These are phyloP conservation scores for Clitopilus passeckerianus DNA, from an alignment of 768 basidiomycete genomes.

Conservation along the genomic window DNA sequence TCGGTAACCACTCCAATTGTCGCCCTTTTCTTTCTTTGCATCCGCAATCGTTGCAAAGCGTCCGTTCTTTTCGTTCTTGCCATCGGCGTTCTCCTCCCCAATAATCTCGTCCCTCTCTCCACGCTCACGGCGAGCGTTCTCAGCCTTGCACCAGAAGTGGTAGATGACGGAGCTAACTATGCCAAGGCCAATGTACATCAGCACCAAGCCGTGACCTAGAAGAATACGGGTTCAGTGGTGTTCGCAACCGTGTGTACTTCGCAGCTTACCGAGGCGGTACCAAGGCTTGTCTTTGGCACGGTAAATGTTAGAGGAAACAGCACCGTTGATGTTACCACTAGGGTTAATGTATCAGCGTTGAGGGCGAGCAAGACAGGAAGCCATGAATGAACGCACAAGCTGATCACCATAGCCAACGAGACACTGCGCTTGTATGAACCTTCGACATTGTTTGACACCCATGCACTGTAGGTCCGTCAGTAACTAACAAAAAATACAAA, in stretches of 20 bases:
- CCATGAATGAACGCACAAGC: conserved; percentile 36
- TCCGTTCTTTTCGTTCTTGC: conserved; percentile 45
- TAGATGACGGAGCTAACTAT: conserved; percentile 39
- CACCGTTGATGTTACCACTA: conserved; percentile 72
- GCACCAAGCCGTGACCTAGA: conserved; percentile 35
- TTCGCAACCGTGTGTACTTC: neutral
- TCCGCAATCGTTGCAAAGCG: conserved; percentile 54
- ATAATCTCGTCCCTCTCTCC: conserved; percentile 71
- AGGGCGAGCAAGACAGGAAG: neutral
- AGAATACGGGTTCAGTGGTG: neutral
- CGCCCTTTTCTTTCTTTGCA: conserved; percentile 66
- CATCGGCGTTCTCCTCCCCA: conserved; percentile 33
- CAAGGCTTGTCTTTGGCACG: conserved; percentile 62
- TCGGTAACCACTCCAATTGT: conserved; percentile 72
- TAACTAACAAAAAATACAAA: neutral
- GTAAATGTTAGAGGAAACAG: conserved; percentile 76
- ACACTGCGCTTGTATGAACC: conserved; percentile 75
- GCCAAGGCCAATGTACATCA: conserved; percentile 69
- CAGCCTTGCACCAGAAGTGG: conserved; percentile 40
- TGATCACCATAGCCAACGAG: conserved; percentile 63
- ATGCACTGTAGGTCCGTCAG: conserved; percentile 26
- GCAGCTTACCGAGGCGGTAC: conserved; percentile 46
- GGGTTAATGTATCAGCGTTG: neutral
- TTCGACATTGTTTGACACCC: conserved; percentile 69
- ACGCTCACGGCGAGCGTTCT: conserved; percentile 62